phyloP scores from a whole-genome alignment of 495 filamentous ascomycete genomes.

The Friedmanniomyces simplex region DNA sequence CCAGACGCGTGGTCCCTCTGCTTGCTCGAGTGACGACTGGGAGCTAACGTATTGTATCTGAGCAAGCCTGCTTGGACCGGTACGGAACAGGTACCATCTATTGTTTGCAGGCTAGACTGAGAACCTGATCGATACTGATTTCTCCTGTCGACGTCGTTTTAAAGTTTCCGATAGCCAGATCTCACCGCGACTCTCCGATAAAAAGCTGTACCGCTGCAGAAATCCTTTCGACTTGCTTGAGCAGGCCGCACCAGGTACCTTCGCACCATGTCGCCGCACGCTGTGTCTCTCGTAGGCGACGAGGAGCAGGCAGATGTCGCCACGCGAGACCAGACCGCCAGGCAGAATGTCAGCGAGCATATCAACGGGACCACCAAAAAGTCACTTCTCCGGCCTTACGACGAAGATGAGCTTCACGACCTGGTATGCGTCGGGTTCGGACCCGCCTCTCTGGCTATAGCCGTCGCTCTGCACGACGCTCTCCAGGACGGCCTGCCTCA shows the following conservation, averaged over 20 bases:
- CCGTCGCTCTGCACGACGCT: conserved; percentile 74
- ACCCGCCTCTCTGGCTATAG: conserved; percentile 86
- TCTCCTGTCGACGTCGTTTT: too few species aligned
- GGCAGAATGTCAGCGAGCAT: neutral
- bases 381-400: conserved; percentile 31
- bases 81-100: too few species aligned
- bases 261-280: conserved; percentile 2
- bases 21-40: too few species aligned
- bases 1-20: too few species aligned
- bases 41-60: too few species aligned
- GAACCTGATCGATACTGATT: too few species aligned
- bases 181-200: too few species aligned
- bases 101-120: too few species aligned
- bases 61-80: too few species aligned
- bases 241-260: too few species aligned
- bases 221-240: too few species aligned
- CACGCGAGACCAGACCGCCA: neutral
- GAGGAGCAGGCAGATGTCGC: neutral
- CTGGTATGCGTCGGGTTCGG: conserved; percentile 89
- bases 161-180: too few species aligned
- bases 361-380: neutral
- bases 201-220: neutral
- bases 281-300: neutral
- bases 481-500: conserved; percentile 23
- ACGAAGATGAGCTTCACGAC: conserved; percentile 57